A percentile compares a stretch with the other conserved stretches of the same genome.
Evolutionary conservation across 495 filamentous ascomycete species (phyloP).

Genomic region (Beverwykella pulmonaria): DNA sequence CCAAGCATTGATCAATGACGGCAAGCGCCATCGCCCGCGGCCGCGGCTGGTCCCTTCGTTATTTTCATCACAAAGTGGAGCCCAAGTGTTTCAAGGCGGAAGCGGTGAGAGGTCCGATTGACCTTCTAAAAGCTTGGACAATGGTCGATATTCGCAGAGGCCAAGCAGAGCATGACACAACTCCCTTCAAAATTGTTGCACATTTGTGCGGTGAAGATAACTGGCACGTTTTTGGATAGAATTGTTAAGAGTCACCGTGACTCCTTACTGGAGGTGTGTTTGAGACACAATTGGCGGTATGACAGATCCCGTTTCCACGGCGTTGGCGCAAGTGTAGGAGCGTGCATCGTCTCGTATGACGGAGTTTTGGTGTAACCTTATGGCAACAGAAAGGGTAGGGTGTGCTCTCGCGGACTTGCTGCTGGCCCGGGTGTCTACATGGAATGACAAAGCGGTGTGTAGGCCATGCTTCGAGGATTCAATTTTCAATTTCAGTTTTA

Average conservation of each 20-base stretch:
- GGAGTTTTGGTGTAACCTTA: neutral
- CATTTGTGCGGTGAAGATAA: conserved; percentile 15
- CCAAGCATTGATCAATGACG: conserved; percentile 6
- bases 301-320: neutral
- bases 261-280: conserved; percentile 4
- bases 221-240: no score
- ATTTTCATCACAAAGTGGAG: conserved; percentile 18
- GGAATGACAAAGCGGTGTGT: no score
- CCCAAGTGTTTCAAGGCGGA: conserved; percentile 21
- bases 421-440: no score
- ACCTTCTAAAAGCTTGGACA: conserved; percentile 17
- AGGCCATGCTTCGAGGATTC: no score
- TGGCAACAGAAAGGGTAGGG: neutral
- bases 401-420: neutral
- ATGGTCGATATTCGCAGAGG: neutral
- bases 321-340: conserved; percentile 4
- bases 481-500: no score
- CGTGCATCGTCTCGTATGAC: conserved; percentile 23
- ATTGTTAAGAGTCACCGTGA: no score
- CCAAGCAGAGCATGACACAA: conserved; percentile 23
- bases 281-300: conserved; percentile 9
- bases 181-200: neutral
- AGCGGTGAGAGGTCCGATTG: conserved; percentile 33
- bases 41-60: neutral
- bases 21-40: conserved; percentile 1